These are phyloP conservation scores for Crithidia thermophila DNA, from an alignment of 208 protist genomes.

Conservation along the genomic window DNA sequence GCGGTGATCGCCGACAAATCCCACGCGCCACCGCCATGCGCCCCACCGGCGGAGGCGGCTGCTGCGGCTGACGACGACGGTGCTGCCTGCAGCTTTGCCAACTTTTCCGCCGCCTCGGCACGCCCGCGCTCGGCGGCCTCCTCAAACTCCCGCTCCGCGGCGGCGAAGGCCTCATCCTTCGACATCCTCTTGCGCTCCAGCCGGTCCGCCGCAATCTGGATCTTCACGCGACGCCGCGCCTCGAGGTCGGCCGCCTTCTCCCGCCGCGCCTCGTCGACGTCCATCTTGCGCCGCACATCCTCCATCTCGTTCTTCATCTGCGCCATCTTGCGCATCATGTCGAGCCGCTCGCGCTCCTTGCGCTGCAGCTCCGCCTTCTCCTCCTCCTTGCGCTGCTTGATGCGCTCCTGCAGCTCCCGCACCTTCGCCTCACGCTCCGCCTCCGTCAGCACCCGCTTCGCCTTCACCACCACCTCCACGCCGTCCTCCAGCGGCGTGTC, in stretches of 20 bases:
- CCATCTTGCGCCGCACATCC: conserved; percentile 48
- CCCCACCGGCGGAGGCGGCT: neutral
- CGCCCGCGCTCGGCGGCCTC: conserved; percentile 37
- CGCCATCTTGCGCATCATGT: conserved; percentile 60
- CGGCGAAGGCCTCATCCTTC: conserved; percentile 50
- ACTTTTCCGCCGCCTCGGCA: conserved; percentile 35
- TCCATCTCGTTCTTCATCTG: conserved; percentile 61
- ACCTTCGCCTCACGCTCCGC: conserved; percentile 75
- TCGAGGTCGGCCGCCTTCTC: conserved; percentile 62
- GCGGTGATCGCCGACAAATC: conserved; percentile 36
- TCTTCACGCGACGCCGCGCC: conserved; percentile 56
- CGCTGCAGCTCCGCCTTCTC: conserved; percentile 49
- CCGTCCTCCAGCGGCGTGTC: conserved; percentile 75
- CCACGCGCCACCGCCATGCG: conserved; percentile 38
- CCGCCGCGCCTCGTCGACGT: conserved; percentile 46
- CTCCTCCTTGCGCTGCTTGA: conserved; percentile 54
- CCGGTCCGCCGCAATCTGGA: conserved; percentile 75
- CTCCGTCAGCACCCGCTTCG: conserved; percentile 71
- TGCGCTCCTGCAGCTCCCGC: conserved; percentile 61
- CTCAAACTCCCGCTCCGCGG: conserved; percentile 57
- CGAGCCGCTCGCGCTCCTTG: conserved; percentile 64
- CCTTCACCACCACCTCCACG: conserved; percentile 68
- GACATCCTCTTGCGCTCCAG: conserved; percentile 58
- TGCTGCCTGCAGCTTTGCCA: conserved; percentile 12
- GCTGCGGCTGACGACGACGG: neutral